Percentiles rank a stretch among this genome's conserved stretches.
Conservation (phyloP, 2,329 filamentous ascomycete species). For the Coniella vitis region DNA sequence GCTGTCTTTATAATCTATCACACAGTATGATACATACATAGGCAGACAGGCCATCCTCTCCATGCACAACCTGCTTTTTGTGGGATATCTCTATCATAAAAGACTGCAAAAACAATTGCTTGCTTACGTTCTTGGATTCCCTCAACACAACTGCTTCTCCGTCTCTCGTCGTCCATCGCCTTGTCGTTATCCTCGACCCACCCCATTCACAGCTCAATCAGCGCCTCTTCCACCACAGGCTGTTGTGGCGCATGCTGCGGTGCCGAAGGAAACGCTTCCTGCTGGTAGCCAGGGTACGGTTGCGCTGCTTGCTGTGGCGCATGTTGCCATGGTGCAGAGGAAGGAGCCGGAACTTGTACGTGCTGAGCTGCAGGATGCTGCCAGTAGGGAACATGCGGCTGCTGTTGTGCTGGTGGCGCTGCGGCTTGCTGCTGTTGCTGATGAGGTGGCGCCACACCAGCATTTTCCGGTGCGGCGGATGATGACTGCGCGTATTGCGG, state of each 20-base stretch:
- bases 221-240: constrained; percentile 62
- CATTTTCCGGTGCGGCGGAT: constrained; percentile 31
- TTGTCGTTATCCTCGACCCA: too few relatives aligned
- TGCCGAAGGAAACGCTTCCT: constrained; percentile 59
- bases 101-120: too few relatives aligned
- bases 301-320: constrained; percentile 13
- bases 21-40: too few relatives aligned
- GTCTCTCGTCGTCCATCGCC: background rate
- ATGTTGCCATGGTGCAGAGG: constrained; percentile 33
- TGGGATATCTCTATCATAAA: too few relatives aligned
- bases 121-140: too few relatives aligned
- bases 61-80: too few relatives aligned
- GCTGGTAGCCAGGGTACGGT: constrained; percentile 43
- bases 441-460: constrained; percentile 23
- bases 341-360: constrained; percentile 32
- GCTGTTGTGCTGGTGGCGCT: constrained; percentile 20
- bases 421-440: constrained; percentile 25
- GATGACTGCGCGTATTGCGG: constrained; percentile 11
- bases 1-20: too few relatives aligned
- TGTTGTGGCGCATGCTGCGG: constrained; percentile 55
- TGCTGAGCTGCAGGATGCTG: constrained; percentile 36
- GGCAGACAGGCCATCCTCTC: too few relatives aligned
- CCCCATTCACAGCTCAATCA: constrained; percentile 59
- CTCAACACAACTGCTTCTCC: background rate
- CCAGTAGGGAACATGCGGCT: constrained; percentile 41